Percentiles rank a stretch among this genome's conserved stretches.
Conservation (phyloP, 1,139 yeast species). For the Kodamaea sp. region DNA sequence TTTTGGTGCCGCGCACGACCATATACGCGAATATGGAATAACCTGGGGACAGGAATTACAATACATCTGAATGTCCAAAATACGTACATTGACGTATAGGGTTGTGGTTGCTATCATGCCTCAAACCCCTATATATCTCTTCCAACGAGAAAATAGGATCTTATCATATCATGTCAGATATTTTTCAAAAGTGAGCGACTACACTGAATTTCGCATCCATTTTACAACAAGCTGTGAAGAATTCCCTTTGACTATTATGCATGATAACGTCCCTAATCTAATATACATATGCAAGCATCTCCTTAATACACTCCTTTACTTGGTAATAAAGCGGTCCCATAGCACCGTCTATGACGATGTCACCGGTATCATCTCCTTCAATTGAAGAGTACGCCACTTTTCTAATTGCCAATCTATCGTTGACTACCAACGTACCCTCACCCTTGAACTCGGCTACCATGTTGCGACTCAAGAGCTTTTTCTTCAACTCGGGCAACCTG, state of each 20-base stretch:
- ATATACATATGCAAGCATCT: slow-evolving; percentile 75
- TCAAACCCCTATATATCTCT: too few relatives aligned
- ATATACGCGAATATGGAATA: too few relatives aligned
- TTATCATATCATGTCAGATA: too few relatives aligned
- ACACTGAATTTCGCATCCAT: too few relatives aligned
- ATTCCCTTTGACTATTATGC: too few relatives aligned
- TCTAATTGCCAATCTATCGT: slow-evolving; percentile 71
- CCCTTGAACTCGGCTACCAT: slow-evolving; percentile 87
- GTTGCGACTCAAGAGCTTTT: slow-evolving; percentile 56
- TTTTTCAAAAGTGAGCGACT: neutral
- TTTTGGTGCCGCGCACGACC: slow-evolving; percentile 8
- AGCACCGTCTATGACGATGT: slow-evolving; percentile 80
- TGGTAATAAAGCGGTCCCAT: slow-evolving; percentile 75
- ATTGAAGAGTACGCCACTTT: slow-evolving; percentile 55
- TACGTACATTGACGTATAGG: too few relatives aligned
- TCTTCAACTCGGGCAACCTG: slow-evolving; percentile 76
- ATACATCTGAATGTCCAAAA: too few relatives aligned
- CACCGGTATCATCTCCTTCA: slow-evolving; percentile 65
- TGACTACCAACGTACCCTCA: slow-evolving; percentile 89
- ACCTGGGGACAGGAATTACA: too few relatives aligned
- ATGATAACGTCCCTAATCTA: too few relatives aligned
- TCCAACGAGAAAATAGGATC: too few relatives aligned
- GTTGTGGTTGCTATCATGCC: too few relatives aligned
- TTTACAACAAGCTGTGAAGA: too few relatives aligned
- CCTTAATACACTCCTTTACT: slow-evolving; percentile 73